Conservation (phyloP, 495 filamentous ascomycete species). For the Apiosordaria backusii region DNA sequence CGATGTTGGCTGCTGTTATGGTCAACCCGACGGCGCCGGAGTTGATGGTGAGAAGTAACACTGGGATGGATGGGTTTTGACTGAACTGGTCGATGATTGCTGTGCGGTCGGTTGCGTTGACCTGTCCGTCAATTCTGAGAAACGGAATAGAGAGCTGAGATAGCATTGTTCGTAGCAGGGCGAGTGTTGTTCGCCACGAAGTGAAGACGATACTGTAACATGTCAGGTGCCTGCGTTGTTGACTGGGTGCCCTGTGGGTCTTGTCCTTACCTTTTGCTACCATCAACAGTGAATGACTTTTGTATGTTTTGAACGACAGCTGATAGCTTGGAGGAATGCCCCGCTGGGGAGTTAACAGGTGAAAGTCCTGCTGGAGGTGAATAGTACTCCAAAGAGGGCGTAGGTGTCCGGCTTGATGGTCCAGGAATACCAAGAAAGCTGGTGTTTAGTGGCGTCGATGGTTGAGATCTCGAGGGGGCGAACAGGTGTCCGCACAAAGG, state of each 20-base stretch:
- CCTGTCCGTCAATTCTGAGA: conserved; percentile 1
- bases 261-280: conserved; percentile 5
- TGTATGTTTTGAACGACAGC: background rate
- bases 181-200: background rate
- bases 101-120: background rate
- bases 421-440: background rate
- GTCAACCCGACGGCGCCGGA: conserved; percentile 1
- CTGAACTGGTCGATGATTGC: background rate
- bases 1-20: background rate
- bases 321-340: background rate
- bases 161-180: background rate
- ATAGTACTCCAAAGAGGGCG: background rate
- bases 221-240: background rate
- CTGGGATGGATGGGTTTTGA: background rate
- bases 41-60: background rate
- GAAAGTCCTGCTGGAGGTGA: background rate
- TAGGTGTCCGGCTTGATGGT: background rate
- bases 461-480: background rate
- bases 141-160: background rate
- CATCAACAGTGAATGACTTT: background rate
- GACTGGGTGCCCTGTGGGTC: too few relatives aligned
- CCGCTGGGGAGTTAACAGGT: background rate
- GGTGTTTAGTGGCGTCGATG: background rate
- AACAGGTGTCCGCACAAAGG: background rate
- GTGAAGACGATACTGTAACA: background rate